Conservation (phyloP, 495 filamentous ascomycete species). For the Trypethelium eluteriae region DNA sequence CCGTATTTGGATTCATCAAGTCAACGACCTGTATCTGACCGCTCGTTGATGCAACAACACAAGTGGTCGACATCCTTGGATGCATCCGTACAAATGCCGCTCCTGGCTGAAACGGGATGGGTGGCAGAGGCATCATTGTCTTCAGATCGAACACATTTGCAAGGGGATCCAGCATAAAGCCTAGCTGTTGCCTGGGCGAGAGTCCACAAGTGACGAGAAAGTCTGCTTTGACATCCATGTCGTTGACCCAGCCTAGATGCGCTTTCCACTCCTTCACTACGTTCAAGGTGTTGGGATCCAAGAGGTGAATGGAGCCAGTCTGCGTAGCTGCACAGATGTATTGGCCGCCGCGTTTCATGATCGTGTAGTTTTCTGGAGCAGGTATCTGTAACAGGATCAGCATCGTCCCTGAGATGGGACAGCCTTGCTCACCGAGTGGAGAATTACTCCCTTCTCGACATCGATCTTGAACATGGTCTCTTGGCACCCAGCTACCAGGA, state of each 20-base stretch:
- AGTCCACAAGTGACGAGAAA: slow-evolving; percentile 93
- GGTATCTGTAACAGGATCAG: not conserved
- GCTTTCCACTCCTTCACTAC: slow-evolving; percentile 82
- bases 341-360: slow-evolving; percentile 74
- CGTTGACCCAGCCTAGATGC: slow-evolving; percentile 73
- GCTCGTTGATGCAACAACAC: slow-evolving; percentile 78
- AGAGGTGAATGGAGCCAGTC: slow-evolving; percentile 73
- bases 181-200: slow-evolving; percentile 58
- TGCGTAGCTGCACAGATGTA: slow-evolving; percentile 88
- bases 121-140: slow-evolving; percentile 71
- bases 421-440: slow-evolving; percentile 50
- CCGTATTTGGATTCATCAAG: slow-evolving; percentile 85
- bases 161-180: slow-evolving; percentile 71
- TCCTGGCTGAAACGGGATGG: slow-evolving; percentile 84
- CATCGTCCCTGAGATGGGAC: not conserved
- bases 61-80: slow-evolving; percentile 85
- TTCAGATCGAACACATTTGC: slow-evolving; percentile 93
- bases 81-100: slow-evolving; percentile 93
- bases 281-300: slow-evolving; percentile 69
- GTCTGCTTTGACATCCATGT: slow-evolving; percentile 91
- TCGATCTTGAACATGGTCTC: slow-evolving; percentile 84
- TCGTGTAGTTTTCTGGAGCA: slow-evolving; percentile 62
- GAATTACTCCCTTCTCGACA: slow-evolving; percentile 71
- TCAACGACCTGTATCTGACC: slow-evolving; percentile 93
- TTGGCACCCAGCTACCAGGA: slow-evolving; percentile 81